Conservation (phyloP, 2,329 filamentous ascomycete species). For the Trichoderma gracile region DNA sequence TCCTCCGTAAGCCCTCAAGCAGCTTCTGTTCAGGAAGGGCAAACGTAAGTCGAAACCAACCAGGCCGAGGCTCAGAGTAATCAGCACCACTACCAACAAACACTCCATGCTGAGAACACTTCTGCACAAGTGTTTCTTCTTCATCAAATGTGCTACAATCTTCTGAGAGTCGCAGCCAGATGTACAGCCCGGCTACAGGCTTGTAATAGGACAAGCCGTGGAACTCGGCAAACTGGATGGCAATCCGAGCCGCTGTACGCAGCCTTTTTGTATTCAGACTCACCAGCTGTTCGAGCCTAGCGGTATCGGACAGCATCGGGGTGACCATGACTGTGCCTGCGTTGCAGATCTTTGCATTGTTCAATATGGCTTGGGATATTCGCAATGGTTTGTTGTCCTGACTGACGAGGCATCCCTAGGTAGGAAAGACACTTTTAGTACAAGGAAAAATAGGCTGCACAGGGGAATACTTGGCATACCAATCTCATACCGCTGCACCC, state of each 20-base stretch:
- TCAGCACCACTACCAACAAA: constrained; percentile 21
- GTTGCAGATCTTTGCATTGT: constrained; percentile 22
- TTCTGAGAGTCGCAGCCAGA: constrained; percentile 16
- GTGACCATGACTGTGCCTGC: constrained; percentile 14
- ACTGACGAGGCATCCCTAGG: constrained; percentile 18
- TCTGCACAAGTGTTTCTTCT: constrained; percentile 11
- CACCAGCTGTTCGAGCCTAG: not conserved
- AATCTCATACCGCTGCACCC: constrained; percentile 23
- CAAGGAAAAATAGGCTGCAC: not conserved
- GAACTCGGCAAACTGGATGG: constrained; percentile 18
- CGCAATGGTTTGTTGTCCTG: constrained; percentile 18
- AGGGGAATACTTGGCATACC: not conserved
- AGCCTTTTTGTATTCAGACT: not conserved
- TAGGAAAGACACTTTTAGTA: not conserved
- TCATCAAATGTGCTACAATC: constrained; percentile 3
- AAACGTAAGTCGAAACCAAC: constrained; percentile 24
- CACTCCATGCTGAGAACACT: constrained; percentile 1
- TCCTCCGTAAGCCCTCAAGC: constrained; percentile 6
- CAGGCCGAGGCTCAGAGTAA: constrained; percentile 17
- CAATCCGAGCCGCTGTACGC: constrained; percentile 4
- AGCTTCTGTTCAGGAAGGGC: constrained; percentile 11
- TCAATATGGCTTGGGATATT: constrained; percentile 23
- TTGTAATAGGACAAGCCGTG: constrained; percentile 20
- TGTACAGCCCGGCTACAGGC: constrained; percentile 21
- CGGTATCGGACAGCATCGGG: not conserved